Conservation (phyloP, 2,329 filamentous ascomycete species). For the Colletotrichum sp. region DNA sequence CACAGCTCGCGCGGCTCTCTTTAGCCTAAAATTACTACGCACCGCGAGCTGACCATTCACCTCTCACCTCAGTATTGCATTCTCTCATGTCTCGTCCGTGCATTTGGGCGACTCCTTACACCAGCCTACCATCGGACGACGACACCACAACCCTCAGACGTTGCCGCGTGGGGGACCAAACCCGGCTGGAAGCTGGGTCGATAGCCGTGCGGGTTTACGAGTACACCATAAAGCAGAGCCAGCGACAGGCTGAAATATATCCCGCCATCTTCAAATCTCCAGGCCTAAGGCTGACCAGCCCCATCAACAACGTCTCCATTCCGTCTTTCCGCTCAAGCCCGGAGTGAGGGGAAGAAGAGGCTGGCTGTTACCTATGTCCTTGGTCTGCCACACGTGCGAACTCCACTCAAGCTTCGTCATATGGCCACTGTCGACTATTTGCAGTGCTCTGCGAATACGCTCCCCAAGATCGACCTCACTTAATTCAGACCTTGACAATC, state of each 20-base stretch:
- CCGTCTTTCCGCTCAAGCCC: background rate
- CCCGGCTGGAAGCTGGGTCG: background rate
- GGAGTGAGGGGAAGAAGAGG: background rate
- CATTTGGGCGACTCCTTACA: background rate
- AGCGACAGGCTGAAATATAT: background rate
- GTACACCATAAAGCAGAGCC: background rate
- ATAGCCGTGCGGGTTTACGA: background rate
- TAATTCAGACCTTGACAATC: background rate
- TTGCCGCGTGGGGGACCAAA: constrained; percentile 14
- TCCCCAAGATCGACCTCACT: background rate
- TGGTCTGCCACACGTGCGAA: background rate
- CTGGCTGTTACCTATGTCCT: background rate
- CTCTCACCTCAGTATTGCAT: background rate
- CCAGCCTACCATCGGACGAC: constrained; percentile 10
- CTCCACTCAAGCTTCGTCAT: constrained; percentile 12
- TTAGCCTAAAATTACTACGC: constrained; percentile 7
- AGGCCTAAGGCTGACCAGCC: constrained; percentile 16
- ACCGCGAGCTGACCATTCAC: background rate
- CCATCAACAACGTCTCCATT: background rate
- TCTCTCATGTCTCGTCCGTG: background rate
- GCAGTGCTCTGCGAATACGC: background rate
- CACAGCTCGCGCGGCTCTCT: background rate
- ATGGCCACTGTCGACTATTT: background rate
- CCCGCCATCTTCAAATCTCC: background rate
- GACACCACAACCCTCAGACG: background rate